Conservation (phyloP, 306 rosid species). For the Quercus variabilis region DNA sequence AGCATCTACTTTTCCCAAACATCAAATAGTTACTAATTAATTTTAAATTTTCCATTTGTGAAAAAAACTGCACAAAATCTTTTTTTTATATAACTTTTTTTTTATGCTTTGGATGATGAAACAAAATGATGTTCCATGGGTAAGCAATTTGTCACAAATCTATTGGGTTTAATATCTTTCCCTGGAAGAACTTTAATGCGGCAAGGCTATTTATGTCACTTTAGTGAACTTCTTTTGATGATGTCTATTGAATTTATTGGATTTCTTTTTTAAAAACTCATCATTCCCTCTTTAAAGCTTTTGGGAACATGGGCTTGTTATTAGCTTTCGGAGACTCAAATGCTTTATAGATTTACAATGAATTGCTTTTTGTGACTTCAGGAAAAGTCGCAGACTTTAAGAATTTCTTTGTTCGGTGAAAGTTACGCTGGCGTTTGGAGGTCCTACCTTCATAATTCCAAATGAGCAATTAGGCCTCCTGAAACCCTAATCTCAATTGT, state of each 20-base stretch:
- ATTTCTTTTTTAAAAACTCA: conserved; percentile 43
- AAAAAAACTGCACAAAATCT: neutral
- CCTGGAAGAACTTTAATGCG: conserved; percentile 29
- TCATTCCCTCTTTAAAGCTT: conserved; percentile 61
- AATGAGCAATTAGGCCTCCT: conserved; percentile 8
- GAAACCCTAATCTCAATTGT: neutral
- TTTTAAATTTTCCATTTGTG: conserved; percentile 5
- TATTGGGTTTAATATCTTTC: conserved; percentile 9
- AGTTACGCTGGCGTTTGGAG: conserved; percentile 38
- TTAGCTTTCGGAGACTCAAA: conserved; percentile 59
- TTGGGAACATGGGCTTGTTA: conserved; percentile 74
- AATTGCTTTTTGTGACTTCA: conserved; percentile 52
- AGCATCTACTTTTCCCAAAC: conserved; percentile 18
- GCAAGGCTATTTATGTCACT: conserved; percentile 39
- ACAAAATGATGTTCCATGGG: conserved; percentile 42
- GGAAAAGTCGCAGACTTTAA: conserved; percentile 42
- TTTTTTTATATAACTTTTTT: neutral
- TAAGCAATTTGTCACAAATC: conserved; percentile 34
- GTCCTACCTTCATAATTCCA: conserved; percentile 50
- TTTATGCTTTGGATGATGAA: conserved; percentile 26
- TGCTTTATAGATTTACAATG: conserved; percentile 49
- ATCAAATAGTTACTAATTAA: neutral
- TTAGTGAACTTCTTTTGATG: conserved; percentile 61
- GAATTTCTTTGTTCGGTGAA: conserved; percentile 41
- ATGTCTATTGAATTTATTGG: conserved; percentile 56